phyloP scores from a whole-genome alignment of 2,329 filamentous ascomycete species.

The Cladophialophora exuberans region DNA sequence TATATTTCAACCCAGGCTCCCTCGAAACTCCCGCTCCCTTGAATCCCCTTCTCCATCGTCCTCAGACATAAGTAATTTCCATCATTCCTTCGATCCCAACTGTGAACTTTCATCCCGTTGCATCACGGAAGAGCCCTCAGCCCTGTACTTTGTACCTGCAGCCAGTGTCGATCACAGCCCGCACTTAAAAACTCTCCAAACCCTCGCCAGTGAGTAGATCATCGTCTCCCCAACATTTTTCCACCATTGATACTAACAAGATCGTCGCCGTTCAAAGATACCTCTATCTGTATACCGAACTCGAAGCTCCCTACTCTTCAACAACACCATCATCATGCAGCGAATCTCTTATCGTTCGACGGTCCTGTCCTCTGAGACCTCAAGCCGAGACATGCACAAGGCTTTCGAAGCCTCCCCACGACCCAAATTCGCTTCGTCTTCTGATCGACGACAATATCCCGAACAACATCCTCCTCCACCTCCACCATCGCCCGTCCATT shows the following conservation, averaged over 20 bases:
- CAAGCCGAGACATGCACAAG: constrained; percentile 44
- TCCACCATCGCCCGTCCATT: constrained; percentile 31
- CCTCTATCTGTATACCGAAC: neutral
- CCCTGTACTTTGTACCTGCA: constrained; percentile 19
- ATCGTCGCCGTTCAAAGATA: neutral
- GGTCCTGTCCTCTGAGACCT: constrained; percentile 34
- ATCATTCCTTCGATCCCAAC: constrained; percentile 9
- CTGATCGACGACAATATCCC: constrained; percentile 28
- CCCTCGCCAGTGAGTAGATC: constrained; percentile 12
- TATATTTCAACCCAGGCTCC: constrained; percentile 22
- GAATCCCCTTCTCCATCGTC: constrained; percentile 4
- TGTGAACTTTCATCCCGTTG: neutral
- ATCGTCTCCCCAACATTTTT: constrained; percentile 1
- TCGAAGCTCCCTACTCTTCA: neutral
- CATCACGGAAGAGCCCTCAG: neutral
- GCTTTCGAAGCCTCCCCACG: constrained; percentile 43
- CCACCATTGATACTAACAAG: neutral
- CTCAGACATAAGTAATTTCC: constrained; percentile 6
- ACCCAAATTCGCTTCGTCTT: constrained; percentile 38
- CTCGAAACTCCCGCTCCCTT: constrained; percentile 2
- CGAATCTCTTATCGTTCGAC: constrained; percentile 31
- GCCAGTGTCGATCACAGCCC: constrained; percentile 17
- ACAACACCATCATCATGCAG: constrained; percentile 29
- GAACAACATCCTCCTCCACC: constrained; percentile 30
- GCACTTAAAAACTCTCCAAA: constrained; percentile 4